Base-by-base conservation (phyloP, 1,284 basidiomycete species). In the Hypsizygus ulmarius region DNA sequence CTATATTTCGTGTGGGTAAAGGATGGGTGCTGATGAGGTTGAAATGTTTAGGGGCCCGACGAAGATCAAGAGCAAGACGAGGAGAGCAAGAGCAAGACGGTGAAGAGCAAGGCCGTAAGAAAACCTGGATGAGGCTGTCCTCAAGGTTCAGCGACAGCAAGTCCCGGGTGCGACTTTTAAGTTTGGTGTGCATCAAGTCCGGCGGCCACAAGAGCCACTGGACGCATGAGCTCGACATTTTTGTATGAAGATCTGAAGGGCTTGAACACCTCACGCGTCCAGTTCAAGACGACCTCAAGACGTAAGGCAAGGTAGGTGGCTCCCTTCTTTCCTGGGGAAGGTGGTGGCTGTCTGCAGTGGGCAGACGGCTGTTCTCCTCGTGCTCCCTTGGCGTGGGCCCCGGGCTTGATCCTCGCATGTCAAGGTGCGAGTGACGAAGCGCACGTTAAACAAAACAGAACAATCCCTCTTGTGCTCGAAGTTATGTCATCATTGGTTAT, bases 381-480 rank as follows among this genome's bases (percentile, higher is more conserved):
- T 52, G 50, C 50, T 51, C 52, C 52, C 49, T 51, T 49, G 49
- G 32, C 49, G 43, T 43, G 49, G 45, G 52, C 49, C 49, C 49
- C 39, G 43, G 52, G 49, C 52, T 54, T 54, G 35, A 48, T 49
- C 40, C 48, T 42, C 38, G 37, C 36, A 35, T 30, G 6, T 21
- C 30, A 34, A 19, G 12, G 40, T 42, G 42, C 45, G 33, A 45
- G 51, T 49, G 47, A 53, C 49, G 49, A 43, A 56, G 44, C 47
- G 54, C 54, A 56, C 52, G 54, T 53, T 47, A 43, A 55, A 43
- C 11, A 18, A 38, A 8, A 25, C 6, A 25, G 7, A 25, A 4
- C 3, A 25, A 25, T 4, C 7, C 7, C 21, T 25, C 21, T 25
- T 7, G 3, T 25, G 21, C 21, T 25, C 21, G n/a, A n/a, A 25